Evolutionary conservation across 169 alveolate species (phyloP), one percentile per base, ranked within the genome.

Genomic region (Plasmodium gaboni): DNA sequence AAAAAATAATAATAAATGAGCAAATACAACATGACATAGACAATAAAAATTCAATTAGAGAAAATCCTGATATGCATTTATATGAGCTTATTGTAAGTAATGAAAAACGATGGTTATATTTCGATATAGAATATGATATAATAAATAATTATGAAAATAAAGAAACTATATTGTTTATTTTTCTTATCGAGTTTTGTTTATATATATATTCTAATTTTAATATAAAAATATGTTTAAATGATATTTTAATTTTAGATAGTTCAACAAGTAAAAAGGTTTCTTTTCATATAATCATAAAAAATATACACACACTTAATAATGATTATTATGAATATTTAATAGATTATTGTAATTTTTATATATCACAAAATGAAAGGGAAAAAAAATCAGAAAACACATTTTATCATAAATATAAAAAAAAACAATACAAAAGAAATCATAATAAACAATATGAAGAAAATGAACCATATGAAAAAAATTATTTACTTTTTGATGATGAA

Each of bases 91-190:
- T 86, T 6, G 3, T 86, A 55, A 51, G 72, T 3, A 72, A 86
- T 24, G 92, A 86, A 72, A 86, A 86, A 17, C 46, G 92, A 19
- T 86, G 92, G 92, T 68, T 86, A 42, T 86, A 46, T 73, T 86
- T 86, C 19, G 92, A 86, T 53, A 51, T 86, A 44, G 92, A 86
- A 64, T 86, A 70, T 64, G 92, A 86, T 22, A 67, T 60, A 28
- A 32, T 72, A 24, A 55, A 26, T 10, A 65, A 51, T 4, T 38
- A 50, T 32, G 71, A 72, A 71, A 71, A 71, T 70, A 86, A 86
- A 74, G 74, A 86, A 15, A n/a, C 38, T 38, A 26, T 86, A 13
- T 63, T 86, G 32, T 70, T 86, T 46, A 86, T 86, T 15, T 86
- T 86, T 64, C 59, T 86, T 13, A 60, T 86, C 22, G 92, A 86